These are phyloP conservation scores for Tripidium arundinaceum DNA, from an alignment of 202 grass and related monocot genomes.

Conservation along the genomic window DNA sequence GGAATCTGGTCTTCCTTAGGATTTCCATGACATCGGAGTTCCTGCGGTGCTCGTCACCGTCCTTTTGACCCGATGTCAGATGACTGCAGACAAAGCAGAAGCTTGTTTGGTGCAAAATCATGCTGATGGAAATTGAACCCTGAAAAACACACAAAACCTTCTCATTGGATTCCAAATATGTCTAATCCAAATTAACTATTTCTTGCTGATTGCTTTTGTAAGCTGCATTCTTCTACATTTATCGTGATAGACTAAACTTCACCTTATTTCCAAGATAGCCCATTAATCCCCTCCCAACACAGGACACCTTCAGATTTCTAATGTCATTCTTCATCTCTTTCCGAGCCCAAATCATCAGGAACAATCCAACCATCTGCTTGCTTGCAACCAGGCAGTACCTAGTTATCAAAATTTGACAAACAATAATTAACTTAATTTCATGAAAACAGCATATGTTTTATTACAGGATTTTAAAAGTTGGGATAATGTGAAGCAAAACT, in stretches of 20 bases:
- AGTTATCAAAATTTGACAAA: background rate
- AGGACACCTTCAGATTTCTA: constrained; percentile 95
- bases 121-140: constrained; percentile 92
- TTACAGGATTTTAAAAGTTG: background rate
- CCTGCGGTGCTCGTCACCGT: constrained; percentile 73
- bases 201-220: background rate
- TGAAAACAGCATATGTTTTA: background rate
- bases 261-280: constrained; percentile 97
- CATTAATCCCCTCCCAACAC: constrained; percentile 85
- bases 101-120: constrained; percentile 96
- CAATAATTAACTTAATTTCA: background rate
- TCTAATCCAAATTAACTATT: background rate
- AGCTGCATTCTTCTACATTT: background rate
- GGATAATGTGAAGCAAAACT: background rate
- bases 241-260: background rate
- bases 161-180: background rate
- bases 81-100: constrained; percentile 98
- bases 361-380: constrained; percentile 95
- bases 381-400: constrained; percentile 86
- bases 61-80: constrained; percentile 90
- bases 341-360: constrained; percentile 77
- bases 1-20: constrained; percentile 74
- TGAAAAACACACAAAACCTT: constrained; percentile 22
- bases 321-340: constrained; percentile 67
- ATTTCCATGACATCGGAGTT: constrained; percentile 89